Evolutionary conservation across 805 yeast genomes (phyloP), one percentile per base, ranked within the genome.

Genomic region (Yamadazyma olivae): DNA sequence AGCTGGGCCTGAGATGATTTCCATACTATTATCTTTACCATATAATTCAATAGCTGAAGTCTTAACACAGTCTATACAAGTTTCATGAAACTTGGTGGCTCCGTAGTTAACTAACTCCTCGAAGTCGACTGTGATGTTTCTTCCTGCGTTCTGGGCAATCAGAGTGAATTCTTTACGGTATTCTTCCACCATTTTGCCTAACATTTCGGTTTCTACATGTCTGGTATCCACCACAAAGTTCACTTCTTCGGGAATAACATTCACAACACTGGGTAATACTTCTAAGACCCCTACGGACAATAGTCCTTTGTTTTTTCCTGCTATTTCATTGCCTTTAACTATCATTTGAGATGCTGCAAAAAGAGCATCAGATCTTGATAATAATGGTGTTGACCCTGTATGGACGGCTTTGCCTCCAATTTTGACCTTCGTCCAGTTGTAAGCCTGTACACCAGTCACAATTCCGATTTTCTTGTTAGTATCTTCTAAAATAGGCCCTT

Each of bases 301-400:
- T 42, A 80, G 57, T 1, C 86, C 86, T 7, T 63, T 64, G 43
- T 72, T 58, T 33, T 64, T 57, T 26, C 55, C 50, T 1, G 85
- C 85, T 35, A 77, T 66, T 32, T 75, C 79, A 36, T 78, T 71
- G 9, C 80, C 77, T 30, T 63, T 67, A 9, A 67, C 67, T 26
- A 81, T 74, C 70, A 82, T 73, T 40, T 64, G 67, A 2, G 86
- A 63, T 6, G 81, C 74, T 1, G 81, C 74, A 10, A 78, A 61
- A 32, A 81, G 50, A 0, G 88, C 79, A 56, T 82, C 89, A 16
- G 74, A 65, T 49, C 89, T 68, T 33, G 74, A 64, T 25, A 59
- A 56, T 59, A 82, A 61, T 12, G 88, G 88, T 0, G 89, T 82
- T 1, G 88, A 78, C 13, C 90, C 90, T 0, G 89, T 78, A 50